Evolutionary conservation across 2,329 filamentous ascomycete species (phyloP).

Genomic region (Fusarium coffeatum): DNA sequence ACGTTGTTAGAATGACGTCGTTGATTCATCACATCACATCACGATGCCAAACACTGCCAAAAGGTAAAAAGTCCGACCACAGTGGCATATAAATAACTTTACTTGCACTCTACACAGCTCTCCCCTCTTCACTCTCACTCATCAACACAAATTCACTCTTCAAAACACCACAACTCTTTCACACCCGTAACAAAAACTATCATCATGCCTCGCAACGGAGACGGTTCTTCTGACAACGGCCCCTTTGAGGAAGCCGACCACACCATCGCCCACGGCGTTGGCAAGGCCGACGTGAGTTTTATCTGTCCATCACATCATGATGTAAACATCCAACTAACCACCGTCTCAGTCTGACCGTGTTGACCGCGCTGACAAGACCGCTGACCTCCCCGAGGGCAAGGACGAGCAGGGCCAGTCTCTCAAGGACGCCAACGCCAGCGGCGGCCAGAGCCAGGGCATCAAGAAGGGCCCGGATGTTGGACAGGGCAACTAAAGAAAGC

Average conservation of each 20-base stretch:
- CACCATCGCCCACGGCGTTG: constrained; percentile 59
- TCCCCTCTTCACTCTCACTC: constrained; percentile 7
- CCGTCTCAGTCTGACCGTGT: constrained; percentile 52
- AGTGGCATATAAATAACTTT: constrained; percentile 32
- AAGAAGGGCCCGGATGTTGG: constrained; percentile 55
- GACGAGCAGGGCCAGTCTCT: constrained; percentile 58
- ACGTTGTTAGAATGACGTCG: constrained; percentile 40
- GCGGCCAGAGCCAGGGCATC: constrained; percentile 58
- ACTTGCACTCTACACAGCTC: not conserved
- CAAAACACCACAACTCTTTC: constrained; percentile 2
- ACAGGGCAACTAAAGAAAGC: constrained; percentile 51
- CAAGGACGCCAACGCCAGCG: constrained; percentile 55
- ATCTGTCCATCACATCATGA: not conserved
- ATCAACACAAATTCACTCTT: constrained; percentile 6
- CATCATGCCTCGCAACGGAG: constrained; percentile 64
- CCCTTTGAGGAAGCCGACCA: constrained; percentile 55
- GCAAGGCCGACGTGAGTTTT: constrained; percentile 52
- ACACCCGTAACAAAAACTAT: constrained; percentile 8
- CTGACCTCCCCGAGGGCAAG: constrained; percentile 57
- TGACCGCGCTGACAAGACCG: constrained; percentile 62
- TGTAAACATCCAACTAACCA: not conserved
- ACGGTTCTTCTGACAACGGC: constrained; percentile 61
- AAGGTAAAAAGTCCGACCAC: not conserved
- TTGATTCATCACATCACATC: constrained; percentile 35
- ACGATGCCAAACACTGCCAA: constrained; percentile 26